Base-by-base conservation (phyloP, 192 early-diverging fungal genomes). In the Funneliformis mosseae region DNA sequence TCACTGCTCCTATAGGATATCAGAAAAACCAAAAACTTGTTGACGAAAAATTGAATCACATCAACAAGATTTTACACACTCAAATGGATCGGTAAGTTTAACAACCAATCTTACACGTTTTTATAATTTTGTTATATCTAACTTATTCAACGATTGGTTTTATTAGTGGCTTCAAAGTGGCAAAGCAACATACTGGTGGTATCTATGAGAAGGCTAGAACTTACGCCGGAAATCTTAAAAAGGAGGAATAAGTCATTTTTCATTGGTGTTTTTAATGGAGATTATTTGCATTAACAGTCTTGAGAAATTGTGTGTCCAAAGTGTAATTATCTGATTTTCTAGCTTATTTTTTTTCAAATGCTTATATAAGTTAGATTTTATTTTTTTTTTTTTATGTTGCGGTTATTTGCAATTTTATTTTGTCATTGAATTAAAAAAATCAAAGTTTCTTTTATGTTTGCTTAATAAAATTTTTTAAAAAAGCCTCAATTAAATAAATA, bases 21-120 rank as follows among this genome's bases (percentile, higher is more conserved):
- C 10, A 12, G n/a, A 21, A 38, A 18, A 72, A 72, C 21, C 48
- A 72, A 38, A 10, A 6, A 12, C 12, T 72, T 6, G 41, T 72
- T 48, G 70, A 72, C 25, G 23, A 72, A 72, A 72, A 72, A 46
- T 72, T 72, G 23, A 8, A 72, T 72, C 21, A 45, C 11, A 2
- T 4, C 0, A 27, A 12, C 8, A 46, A 46, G 8, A n/a, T 72
- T 27, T n/a, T 21, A 23, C 21, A n/a, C 46, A 8, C 21, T n/a
- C 2, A 72, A 25, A 28, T n/a, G 8, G 23, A 72, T 5, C 42
- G n/a, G 70, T 72, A 23, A 46, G 70, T 28, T 25, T 42, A 18
- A 25, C 12, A 64, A 27, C 8, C 3, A 38, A 23, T 69, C 28
- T 42, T 46, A 18, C 18, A 46, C 8, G 23, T 25, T 43, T 25